A percentile compares a stretch with the other conserved stretches of the same genome.
These are phyloP conservation scores for Nigrospora osmanthi DNA, from an alignment of 2,329 filamentous ascomycete species.

Conservation along the genomic window DNA sequence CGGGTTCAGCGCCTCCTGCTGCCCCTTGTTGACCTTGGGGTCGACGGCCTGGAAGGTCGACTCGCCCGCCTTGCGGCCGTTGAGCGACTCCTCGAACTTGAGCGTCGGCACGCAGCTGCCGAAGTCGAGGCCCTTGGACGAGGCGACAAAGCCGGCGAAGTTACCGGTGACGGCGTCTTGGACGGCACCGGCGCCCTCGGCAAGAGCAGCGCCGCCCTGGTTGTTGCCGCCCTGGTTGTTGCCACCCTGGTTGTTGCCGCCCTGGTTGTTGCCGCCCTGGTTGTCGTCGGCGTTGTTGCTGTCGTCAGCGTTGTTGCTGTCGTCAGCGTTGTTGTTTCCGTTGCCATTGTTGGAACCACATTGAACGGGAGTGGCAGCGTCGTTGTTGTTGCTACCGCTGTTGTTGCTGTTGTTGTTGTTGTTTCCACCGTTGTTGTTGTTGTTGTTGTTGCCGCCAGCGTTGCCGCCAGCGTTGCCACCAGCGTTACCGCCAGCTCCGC, in stretches of 20 bases:
- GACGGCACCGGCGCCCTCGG: conserved; percentile 20
- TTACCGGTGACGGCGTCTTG: conserved; percentile 21
- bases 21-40: conserved; percentile 49
- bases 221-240: conserved; percentile 1
- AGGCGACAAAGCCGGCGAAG: conserved; percentile 21
- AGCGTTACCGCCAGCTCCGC: conserved; percentile 10
- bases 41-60: conserved; percentile 64
- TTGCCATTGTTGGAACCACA: neutral
- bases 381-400: neutral
- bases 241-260: conserved; percentile 3
- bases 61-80: conserved; percentile 47
- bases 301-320: conserved; percentile 2
- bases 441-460: neutral
- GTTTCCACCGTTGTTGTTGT: neutral
- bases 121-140: conserved; percentile 35
- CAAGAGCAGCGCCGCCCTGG: conserved; percentile 5
- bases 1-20: conserved; percentile 62
- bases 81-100: conserved; percentile 50
- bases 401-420: neutral
- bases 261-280: conserved; percentile 8
- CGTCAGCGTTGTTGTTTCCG: conserved; percentile 4
- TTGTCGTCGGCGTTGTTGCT: conserved; percentile 4
- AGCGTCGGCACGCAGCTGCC: conserved; percentile 48
- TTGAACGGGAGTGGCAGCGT: no score
- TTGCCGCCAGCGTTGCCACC: conserved; percentile 10